Evolutionary conservation across 2,329 filamentous ascomycete genomes (phyloP), one percentile per base, ranked within the genome.

Genomic region (Juglanconis oblonga): DNA sequence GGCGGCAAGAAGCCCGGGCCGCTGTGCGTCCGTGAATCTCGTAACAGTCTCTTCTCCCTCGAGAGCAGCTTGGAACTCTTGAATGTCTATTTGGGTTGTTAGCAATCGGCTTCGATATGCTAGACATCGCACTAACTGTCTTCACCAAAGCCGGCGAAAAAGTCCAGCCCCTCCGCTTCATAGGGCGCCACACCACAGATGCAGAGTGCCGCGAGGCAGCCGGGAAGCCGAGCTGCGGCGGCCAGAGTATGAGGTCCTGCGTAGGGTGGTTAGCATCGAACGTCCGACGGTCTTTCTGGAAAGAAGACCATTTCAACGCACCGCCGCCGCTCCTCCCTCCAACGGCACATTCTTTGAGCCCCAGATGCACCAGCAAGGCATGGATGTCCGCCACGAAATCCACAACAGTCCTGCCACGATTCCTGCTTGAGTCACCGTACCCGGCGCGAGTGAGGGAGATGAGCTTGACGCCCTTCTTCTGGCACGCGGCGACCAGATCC

Each of bases 241-340:
- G 60, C 60, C 24, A 62, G 60, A 38, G 57, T 29, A 44, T 60
- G 60, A 29, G 60, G 60, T 1, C 60, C 57, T 62, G 32, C 4
- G 1, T 40, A 7, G 5, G 2, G 40, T 17, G 10, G 8, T 47
- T 17, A 17, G 44, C 17, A 8, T 24, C 4, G 14, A 47, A 5
- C 11, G n/a, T 35, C 24, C 11, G 5, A 9, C 0, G 35, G 35
- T 1, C 32, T 38, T 1, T 7, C 24, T 45, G 2, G 1, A 31
- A 9, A 1, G 5, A 6, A 9, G 14, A 47, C 14, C 0, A 24
- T 11, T 4, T 9, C 5, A 9, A 55, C 55, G 35, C 17, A 63
- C 61, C 61, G 29, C 61, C 61, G 14, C 61, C 61, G 29, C 61
- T 63, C 32, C 49, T 42, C 29, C 61, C 61, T 8, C 40, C 55